Evolutionary conservation across 2,329 filamentous ascomycete species (phyloP), one percentile per base, ranked within the genome.

Genomic region (Paecilomyces sp.): DNA sequence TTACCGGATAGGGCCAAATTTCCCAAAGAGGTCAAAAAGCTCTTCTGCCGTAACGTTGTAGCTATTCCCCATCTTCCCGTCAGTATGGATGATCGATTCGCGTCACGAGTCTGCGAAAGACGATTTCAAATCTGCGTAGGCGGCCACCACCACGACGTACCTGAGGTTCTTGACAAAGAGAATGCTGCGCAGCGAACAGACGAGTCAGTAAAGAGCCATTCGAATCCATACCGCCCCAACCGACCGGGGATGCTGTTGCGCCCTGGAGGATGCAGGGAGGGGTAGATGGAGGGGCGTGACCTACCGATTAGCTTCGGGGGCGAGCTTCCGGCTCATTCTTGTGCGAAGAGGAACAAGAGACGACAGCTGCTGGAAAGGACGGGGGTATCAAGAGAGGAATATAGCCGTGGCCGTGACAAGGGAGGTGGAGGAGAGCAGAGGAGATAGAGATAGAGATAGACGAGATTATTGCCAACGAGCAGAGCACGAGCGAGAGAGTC

Each of bases 161-260:
- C 90, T 96, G 83, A 97, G 86, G 86, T 99, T 97, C 91, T 97
- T 97, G 74, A 97, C 93, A 86, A 97, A 97, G 83, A 99, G 90
- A 88, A 94, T 93, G 88, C 93, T 96, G 69, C 64, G 66, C 24
- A 28, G 36, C 47, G 47, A 57, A 34, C 47, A 50, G 28, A 24
- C 24, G 56, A 47, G 51, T 56, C 52, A 61, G 62, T 34, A 56
- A 60, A 25, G 12, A 22, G 8, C 1, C 25, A 28, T 53, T 11
- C 24, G 30, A 11, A 18, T 6, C n/a, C n/a, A 9, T 9, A 18
- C 9, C 18, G n/a, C 3, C 41, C n/a, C n/a, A 18, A 15, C 41
- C 5, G n/a, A 18, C 41, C 41, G 41, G 41, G 18, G n/a, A 47
- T 1, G n/a, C 41, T 18, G 25, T 18, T 47, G 41, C 58, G 50